A percentile compares a stretch with the other conserved stretches of the same genome.
Conservation (phyloP, 2,329 filamentous ascomycete genomes). For the Lecanicillium sp. region DNA sequence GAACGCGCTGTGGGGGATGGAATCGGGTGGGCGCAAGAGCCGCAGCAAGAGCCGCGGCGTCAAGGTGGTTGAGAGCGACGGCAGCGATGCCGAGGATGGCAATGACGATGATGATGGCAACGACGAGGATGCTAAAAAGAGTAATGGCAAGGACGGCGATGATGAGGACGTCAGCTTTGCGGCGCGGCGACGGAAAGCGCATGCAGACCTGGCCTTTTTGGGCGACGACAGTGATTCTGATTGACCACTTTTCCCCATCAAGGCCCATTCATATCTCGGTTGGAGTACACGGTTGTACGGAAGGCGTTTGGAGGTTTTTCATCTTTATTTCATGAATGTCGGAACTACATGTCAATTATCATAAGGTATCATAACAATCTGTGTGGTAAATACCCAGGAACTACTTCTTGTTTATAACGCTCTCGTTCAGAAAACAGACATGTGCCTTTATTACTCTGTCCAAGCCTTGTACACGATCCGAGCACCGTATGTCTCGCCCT, state of each 20-base stretch:
- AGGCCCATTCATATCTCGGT: not conserved
- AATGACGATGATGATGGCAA: conserved; percentile 23
- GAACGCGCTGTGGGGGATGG: conserved; percentile 67
- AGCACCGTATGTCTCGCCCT: conserved; percentile 75
- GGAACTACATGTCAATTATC: too few species aligned
- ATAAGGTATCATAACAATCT: too few species aligned
- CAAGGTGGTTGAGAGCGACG: conserved; percentile 25
- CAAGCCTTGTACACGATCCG: conserved; percentile 81
- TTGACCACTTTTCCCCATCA: conserved; percentile 16
- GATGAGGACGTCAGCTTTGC: conserved; percentile 31
- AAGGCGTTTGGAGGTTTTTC: conserved; percentile 5
- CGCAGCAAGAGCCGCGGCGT: conserved; percentile 27
- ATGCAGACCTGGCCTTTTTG: conserved; percentile 57
- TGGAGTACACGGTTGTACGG: not conserved
- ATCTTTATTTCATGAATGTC: not conserved
- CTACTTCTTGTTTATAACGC: too few species aligned
- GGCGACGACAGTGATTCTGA: conserved; percentile 65
- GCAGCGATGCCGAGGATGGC: conserved; percentile 24
- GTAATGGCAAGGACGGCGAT: conserved; percentile 24
- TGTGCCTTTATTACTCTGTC: conserved; percentile 53
- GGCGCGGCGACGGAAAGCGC: conserved; percentile 41
- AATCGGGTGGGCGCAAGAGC: conserved; percentile 35
- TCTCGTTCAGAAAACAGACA: not conserved
- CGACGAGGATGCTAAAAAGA: conserved; percentile 23
- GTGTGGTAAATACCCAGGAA: too few species aligned